Evolutionary conservation across 1,139 yeast genomes (phyloP), one percentile per base, ranked within the genome.

Genomic region (Pneumocystis wakefieldiae): DNA sequence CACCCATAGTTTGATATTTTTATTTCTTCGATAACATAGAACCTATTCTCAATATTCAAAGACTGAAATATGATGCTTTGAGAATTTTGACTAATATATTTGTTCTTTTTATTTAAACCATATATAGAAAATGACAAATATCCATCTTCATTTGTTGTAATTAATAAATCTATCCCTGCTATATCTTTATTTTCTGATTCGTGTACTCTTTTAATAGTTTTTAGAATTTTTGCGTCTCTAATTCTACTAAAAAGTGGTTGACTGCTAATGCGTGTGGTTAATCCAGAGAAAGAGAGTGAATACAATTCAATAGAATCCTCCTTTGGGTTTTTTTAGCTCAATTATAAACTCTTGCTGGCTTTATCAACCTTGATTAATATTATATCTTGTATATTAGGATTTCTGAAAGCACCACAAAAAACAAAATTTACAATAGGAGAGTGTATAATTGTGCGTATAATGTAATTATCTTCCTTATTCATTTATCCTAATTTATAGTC

Each of bases 351-450:
- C 7, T 48, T 24, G n/a, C 19, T 19, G 12, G 10, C 14, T 48
- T 48, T 24, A 48, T 48, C 14, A 24, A 48, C 55, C 15, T 57
- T 57, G 24, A 57, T 57, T 19, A 57, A 24, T 19, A 57, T 15
- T 12, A 57, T 37, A 57, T 57, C 59, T 12, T 57, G 2, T 57
- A 39, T 19, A 57, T n/a, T 8, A 24, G 29, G 29, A 12, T 4
- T 24, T 39, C 59, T 3, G 6, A 57, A 57, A 19, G 41, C 59
- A 6, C 59, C 59, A 29, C 42, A 57, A 19, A 57, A 57, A 17
- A 39, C 59, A 57, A 57, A 57, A 19, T 57, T 57, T 37, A 57
- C 29, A 19, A 37, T 37, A 19, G 59, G 59, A 3, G 59, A 57
- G 28, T 12, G 42, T 57, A 39, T 39, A 57, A 57, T 57, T 29